A percentile compares a stretch with the other conserved stretches of the same genome.
phyloP scores from a whole-genome alignment of 257 asterid species.

The Cordia subcordata region DNA sequence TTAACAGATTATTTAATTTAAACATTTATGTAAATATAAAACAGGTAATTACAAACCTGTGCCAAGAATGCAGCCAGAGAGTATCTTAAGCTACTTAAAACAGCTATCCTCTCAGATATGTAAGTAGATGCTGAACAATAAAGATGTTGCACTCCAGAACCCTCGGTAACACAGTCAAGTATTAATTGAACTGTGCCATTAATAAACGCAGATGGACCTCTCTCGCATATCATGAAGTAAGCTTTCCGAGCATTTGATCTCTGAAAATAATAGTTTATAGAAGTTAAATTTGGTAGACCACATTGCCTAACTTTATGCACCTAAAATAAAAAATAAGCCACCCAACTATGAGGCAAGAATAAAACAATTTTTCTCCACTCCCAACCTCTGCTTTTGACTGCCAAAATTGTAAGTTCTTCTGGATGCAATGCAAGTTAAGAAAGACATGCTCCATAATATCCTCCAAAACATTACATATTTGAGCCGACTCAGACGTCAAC shows the following conservation, averaged over 20 bases:
- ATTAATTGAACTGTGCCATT: slow-evolving; percentile 64
- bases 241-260: slow-evolving; percentile 70
- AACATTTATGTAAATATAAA: neutral
- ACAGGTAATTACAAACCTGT: slow-evolving; percentile 40
- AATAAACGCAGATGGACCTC: slow-evolving; percentile 87
- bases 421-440: slow-evolving; percentile 67
- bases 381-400: slow-evolving; percentile 86
- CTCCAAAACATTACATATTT: slow-evolving; percentile 60
- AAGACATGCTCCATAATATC: slow-evolving; percentile 63
- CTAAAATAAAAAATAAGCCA: neutral
- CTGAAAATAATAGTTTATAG: slow-evolving; percentile 30
- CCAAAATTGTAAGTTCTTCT: slow-evolving; percentile 83
- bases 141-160: slow-evolving; percentile 59
- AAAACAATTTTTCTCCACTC: slow-evolving; percentile 10
- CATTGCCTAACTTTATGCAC: neutral
- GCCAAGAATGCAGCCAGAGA: slow-evolving; percentile 80
- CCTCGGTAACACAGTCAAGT: slow-evolving; percentile 54
- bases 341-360: neutral
- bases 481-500: slow-evolving; percentile 40
- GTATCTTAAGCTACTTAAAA: slow-evolving; percentile 69
- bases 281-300: neutral
- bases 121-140: slow-evolving; percentile 63
- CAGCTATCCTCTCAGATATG: slow-evolving; percentile 80
- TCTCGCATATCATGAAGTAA: slow-evolving; percentile 86
- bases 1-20: neutral